These are phyloP conservation scores for Crucibulum laeve DNA, from an alignment of 768 basidiomycete genomes.

Conservation along the genomic window DNA sequence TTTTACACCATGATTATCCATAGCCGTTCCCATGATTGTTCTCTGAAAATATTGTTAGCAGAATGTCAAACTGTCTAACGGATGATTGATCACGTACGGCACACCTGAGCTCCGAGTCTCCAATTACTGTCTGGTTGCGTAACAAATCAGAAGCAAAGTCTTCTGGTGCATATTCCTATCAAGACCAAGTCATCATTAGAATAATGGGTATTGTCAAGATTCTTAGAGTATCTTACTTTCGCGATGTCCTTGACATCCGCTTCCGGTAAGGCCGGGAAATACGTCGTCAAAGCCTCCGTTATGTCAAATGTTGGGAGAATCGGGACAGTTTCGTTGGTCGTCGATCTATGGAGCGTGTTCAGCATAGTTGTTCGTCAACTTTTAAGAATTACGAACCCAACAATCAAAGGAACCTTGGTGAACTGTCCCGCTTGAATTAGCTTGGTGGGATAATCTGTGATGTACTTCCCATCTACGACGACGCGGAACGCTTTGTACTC, in stretches of 20 bases:
- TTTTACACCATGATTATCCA: conserved; percentile 23
- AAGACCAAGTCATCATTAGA: conserved; percentile 1
- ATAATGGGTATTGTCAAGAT: not conserved
- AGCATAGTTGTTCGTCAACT: not conserved
- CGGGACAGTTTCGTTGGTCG: conserved; percentile 55
- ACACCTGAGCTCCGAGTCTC: conserved; percentile 46
- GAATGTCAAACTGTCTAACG: not conserved
- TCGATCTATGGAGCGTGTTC: conserved; percentile 28
- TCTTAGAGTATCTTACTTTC: conserved; percentile 22
- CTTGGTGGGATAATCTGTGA: conserved; percentile 46
- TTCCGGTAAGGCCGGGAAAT: conserved; percentile 40
- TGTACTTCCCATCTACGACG: conserved; percentile 47
- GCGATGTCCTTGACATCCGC: conserved; percentile 31
- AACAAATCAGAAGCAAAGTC: conserved; percentile 38
- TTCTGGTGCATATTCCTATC: conserved; percentile 34
- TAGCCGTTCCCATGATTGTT: conserved; percentile 40
- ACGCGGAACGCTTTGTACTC: conserved; percentile 47
- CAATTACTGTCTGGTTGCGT: conserved; percentile 39
- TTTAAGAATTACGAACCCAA: conserved; percentile 38
- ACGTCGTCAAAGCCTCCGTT: conserved; percentile 27
- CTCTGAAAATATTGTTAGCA: conserved; percentile 21
- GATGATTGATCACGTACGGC: conserved; percentile 38
- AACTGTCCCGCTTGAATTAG: conserved; percentile 41
- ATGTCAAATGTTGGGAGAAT: conserved; percentile 35
- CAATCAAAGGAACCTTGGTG: conserved; percentile 46